A percentile compares a stretch with the other conserved stretches of the same genome.
These are phyloP conservation scores for Apiospora rasikravindrae DNA, from an alignment of 2,329 filamentous ascomycete genomes.

Conservation along the genomic window DNA sequence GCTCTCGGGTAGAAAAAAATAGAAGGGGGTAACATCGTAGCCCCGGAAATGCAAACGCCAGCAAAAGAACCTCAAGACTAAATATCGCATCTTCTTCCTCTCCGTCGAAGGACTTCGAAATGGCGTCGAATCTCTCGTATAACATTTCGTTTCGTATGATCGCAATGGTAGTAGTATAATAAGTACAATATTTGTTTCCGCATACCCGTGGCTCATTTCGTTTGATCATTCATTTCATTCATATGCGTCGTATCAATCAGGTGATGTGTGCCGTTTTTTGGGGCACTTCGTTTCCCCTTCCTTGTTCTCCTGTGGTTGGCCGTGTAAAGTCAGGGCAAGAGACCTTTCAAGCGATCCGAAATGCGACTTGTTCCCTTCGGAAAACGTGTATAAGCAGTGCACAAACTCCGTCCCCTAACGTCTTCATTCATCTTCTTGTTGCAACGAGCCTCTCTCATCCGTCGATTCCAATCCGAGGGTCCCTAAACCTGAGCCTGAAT, in stretches of 20 bases:
- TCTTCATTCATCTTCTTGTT: background rate
- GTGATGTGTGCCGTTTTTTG: background rate
- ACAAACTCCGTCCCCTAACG: background rate
- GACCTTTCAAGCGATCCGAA: background rate
- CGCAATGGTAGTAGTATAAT: background rate
- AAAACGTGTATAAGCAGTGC: background rate
- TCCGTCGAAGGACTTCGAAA: background rate
- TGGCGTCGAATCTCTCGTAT: background rate
- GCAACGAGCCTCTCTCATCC: background rate
- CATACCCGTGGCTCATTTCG: constrained; percentile 9
- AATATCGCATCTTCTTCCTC: background rate
- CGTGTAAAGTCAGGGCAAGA: background rate
- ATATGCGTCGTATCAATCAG: constrained; percentile 15
- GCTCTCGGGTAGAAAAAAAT: background rate
- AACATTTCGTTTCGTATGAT: constrained; percentile 1
- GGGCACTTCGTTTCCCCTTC: background rate
- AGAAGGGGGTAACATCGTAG: background rate
- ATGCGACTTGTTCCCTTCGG: background rate
- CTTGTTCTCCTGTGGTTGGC: background rate
- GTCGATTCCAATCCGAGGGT: constrained; percentile 3
- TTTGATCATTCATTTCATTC: constrained; percentile 14
- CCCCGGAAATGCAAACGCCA: background rate
- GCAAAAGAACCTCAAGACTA: background rate
- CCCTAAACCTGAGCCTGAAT: constrained; percentile 24
- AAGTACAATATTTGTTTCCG: background rate